Conservation (phyloP, 768 basidiomycete species). For the Hygrocybe punicea region DNA sequence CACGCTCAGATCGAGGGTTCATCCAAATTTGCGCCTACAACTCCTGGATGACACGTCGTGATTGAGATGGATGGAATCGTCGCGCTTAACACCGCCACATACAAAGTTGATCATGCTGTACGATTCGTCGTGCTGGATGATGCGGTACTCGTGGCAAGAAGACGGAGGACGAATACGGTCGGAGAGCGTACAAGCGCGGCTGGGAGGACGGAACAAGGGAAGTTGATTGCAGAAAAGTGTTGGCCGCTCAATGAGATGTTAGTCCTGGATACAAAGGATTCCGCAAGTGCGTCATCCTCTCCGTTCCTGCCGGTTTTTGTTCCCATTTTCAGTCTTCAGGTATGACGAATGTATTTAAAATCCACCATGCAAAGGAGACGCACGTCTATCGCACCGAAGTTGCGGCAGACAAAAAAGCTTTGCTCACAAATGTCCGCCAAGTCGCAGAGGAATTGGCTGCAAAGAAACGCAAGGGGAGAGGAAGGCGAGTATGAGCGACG, state of each 20-base stretch:
- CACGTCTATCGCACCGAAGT: conserved; percentile 89
- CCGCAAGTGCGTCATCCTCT: conserved; percentile 58
- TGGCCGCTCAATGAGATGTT: conserved; percentile 94
- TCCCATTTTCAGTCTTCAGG: conserved; percentile 31
- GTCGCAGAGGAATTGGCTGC: conserved; percentile 88
- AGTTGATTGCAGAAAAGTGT: conserved; percentile 88
- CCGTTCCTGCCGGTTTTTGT: neutral
- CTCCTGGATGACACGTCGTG: conserved; percentile 88
- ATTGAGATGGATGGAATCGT: conserved; percentile 79
- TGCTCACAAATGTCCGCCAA: conserved; percentile 83
- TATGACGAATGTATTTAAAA: conserved; percentile 97
- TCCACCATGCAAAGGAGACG: conserved; percentile 88
- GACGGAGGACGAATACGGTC: conserved; percentile 61
- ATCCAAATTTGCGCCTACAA: conserved; percentile 89
- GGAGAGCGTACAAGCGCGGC: conserved; percentile 40
- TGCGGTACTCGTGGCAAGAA: conserved; percentile 80
- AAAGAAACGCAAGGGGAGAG: conserved; percentile 87
- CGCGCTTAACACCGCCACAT: conserved; percentile 90
- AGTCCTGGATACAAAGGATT: conserved; percentile 94
- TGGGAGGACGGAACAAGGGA: conserved; percentile 39
- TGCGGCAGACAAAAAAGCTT: conserved; percentile 77
- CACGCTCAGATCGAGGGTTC: conserved; percentile 92
- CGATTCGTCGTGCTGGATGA: conserved; percentile 92
- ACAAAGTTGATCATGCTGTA: conserved; percentile 84
- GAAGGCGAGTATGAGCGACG: conserved; percentile 90